A percentile compares a stretch with the other conserved stretches of the same genome.
Evolutionary conservation across 2,329 filamentous ascomycete species (phyloP).

Genomic region (Rhinocladiella mackenziei): DNA sequence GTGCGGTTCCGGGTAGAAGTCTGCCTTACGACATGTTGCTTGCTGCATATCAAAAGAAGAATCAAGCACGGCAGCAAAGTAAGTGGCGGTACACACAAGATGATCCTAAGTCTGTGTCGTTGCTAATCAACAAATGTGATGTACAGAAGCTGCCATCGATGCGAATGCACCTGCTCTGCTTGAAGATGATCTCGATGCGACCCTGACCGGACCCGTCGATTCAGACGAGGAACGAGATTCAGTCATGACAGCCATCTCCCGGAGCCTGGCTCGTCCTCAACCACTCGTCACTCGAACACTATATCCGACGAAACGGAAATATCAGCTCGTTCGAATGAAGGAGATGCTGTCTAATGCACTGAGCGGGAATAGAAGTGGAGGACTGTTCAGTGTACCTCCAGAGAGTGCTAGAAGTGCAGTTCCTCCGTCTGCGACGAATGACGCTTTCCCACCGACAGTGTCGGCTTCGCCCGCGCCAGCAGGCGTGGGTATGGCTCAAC

Average conservation of each 20-base stretch:
- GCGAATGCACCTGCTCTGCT: slow-evolving; percentile 71
- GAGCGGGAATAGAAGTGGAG: slow-evolving; percentile 46
- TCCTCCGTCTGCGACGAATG: slow-evolving; percentile 21
- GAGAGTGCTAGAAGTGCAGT: slow-evolving; percentile 22
- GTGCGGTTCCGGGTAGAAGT: slow-evolving; percentile 79
- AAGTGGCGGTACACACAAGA: slow-evolving; percentile 47
- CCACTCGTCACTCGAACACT: slow-evolving; percentile 65
- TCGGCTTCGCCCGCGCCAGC: slow-evolving; percentile 19
- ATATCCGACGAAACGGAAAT: slow-evolving; percentile 51
- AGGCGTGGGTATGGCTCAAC: slow-evolving; percentile 16
- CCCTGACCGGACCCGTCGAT: slow-evolving; percentile 62
- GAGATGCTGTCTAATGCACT: slow-evolving; percentile 60
- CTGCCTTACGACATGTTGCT: slow-evolving; percentile 90
- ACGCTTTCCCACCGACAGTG: slow-evolving; percentile 20
- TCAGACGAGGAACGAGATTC: slow-evolving; percentile 90
- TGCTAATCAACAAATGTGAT: slow-evolving; percentile 27
- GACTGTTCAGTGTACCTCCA: slow-evolving; percentile 38
- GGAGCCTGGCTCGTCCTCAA: slow-evolving; percentile 63
- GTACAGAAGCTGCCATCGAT: slow-evolving; percentile 81
- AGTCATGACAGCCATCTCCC: slow-evolving; percentile 74
- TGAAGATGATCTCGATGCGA: slow-evolving; percentile 41
- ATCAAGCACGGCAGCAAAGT: slow-evolving; percentile 97
- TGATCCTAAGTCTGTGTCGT: neutral
- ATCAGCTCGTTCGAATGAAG: slow-evolving; percentile 60
- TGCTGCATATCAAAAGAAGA: slow-evolving; percentile 90